Base-by-base conservation (phyloP, 108 stramenopile genomes). In the Cyclotella atomus region DNA sequence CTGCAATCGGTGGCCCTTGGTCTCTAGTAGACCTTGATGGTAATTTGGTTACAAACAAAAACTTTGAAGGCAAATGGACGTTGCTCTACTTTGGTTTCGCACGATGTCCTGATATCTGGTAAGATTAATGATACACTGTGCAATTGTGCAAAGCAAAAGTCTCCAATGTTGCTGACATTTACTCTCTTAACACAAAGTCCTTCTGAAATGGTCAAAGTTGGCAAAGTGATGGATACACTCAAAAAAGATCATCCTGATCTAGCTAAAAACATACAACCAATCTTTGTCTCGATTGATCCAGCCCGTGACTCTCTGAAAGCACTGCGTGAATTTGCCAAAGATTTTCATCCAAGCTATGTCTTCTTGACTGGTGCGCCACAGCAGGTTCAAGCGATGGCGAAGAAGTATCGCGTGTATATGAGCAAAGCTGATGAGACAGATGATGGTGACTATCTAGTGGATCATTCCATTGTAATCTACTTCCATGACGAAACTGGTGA, bases 71-170 rank as follows among this genome's bases (percentile, higher is more conserved):
- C 46, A 91, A 92, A 57, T 96, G 93, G 93, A 83, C 93, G 25
- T 79, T 99, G 10, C 81, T 99, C 7, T 99, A 99, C 85, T 99
- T 99, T 81, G 99, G 99, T 52, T 99, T 99, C 83, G 97, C 97
- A 24, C 94, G 96, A 34, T 99, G 99, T 82, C 99, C 99, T 29
- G 99, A 99, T 73, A 99, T 99, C 79, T 99, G 99, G 66, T 67
- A 23, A 67, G 66, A 17, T 63, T n/a, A 19, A 63, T 43, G 3
- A 41, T 41, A n/a, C n/a, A n/a, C n/a, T n/a, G n/a, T n/a, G n/a
- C n/a, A n/a, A n/a, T n/a, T n/a, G n/a, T n/a, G n/a, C n/a, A n/a
- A n/a, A n/a, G n/a, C n/a, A n/a, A n/a, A n/a, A n/a, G n/a, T n/a
- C n/a, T n/a, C n/a, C n/a, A n/a, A n/a, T n/a, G n/a, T n/a, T n/a